A percentile compares a stretch with the other conserved stretches of the same genome.
These are phyloP conservation scores for Lecanosticta acicola DNA, from an alignment of 2,329 filamentous ascomycete species.

Conservation along the genomic window DNA sequence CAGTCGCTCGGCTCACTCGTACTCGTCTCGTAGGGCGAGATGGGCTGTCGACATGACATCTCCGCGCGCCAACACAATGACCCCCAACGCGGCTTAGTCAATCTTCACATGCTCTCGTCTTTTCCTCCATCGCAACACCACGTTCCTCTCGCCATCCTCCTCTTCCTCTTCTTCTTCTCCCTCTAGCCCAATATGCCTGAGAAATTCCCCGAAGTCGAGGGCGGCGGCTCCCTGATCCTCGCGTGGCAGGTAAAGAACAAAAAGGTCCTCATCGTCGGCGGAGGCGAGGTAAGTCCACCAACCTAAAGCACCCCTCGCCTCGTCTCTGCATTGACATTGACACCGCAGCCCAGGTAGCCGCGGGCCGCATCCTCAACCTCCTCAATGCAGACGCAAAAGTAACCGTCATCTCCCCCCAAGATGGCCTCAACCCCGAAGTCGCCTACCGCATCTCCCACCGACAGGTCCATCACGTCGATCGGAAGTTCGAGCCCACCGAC, in stretches of 20 bases:
- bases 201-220: slow-evolving; percentile 71
- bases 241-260: slow-evolving; percentile 94
- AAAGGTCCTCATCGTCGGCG: slow-evolving; percentile 84
- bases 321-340: slow-evolving; percentile 21
- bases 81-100: not conserved
- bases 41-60: no score
- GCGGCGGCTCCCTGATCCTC: slow-evolving; percentile 85
- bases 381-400: slow-evolving; percentile 93
- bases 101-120: slow-evolving; percentile 3
- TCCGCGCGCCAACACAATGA: no score
- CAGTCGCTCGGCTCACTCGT: no score
- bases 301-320: slow-evolving; percentile 1
- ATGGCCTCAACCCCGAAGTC: slow-evolving; percentile 83
- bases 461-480: slow-evolving; percentile 75
- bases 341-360: slow-evolving; percentile 65
- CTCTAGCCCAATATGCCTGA: slow-evolving; percentile 11
- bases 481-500: slow-evolving; percentile 79
- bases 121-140: not conserved
- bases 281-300: slow-evolving; percentile 68
- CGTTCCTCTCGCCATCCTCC: not conserved
- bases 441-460: slow-evolving; percentile 68
- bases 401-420: slow-evolving; percentile 70
- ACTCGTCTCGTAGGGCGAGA: no score
- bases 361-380: slow-evolving; percentile 85
- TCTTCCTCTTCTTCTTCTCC: not conserved